These are phyloP conservation scores for Apiotrichum laibachii DNA, from an alignment of 1,284 basidiomycete species.

Conservation along the genomic window DNA sequence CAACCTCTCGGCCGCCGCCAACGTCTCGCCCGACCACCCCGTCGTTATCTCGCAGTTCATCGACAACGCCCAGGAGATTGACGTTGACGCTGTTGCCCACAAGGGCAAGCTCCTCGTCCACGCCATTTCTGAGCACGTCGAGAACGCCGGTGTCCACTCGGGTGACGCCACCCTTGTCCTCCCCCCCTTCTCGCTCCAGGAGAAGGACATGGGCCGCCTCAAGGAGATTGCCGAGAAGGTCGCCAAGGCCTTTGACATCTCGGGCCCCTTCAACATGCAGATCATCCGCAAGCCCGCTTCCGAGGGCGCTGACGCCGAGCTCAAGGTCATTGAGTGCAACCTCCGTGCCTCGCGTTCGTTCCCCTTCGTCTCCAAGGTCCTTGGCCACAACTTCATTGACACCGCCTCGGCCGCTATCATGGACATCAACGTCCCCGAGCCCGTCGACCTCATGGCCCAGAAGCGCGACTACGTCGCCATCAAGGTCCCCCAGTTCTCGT, in stretches of 20 bases:
- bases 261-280: constrained; percentile 99
- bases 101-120: constrained; percentile 92
- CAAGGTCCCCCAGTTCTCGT: constrained; percentile 98
- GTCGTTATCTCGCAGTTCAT: constrained; percentile 99
- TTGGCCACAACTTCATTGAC: constrained; percentile 96
- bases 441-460: constrained; percentile 89
- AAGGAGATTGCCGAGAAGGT: constrained; percentile 95
- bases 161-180: constrained; percentile 97
- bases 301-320: constrained; percentile 58
- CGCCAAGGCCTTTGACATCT: constrained; percentile 90
- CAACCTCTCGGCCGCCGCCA: constrained; percentile 89
- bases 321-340: constrained; percentile 99
- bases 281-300: constrained; percentile 81
- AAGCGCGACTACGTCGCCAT: constrained; percentile 90
- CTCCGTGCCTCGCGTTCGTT: constrained; percentile 95
- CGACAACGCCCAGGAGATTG: constrained; percentile 94
- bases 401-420: constrained; percentile 90
- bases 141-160: constrained; percentile 98
- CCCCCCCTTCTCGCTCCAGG: constrained; percentile 83
- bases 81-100: constrained; percentile 95
- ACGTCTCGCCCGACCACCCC: constrained; percentile 94
- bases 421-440: constrained; percentile 77
- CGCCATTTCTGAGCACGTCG: constrained; percentile 96
- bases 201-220: constrained; percentile 73
- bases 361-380: constrained; percentile 98